These are phyloP conservation scores for Cyclotella choctawhatcheeana DNA, from an alignment of 108 stramenopile genomes.

Conservation along the genomic window DNA sequence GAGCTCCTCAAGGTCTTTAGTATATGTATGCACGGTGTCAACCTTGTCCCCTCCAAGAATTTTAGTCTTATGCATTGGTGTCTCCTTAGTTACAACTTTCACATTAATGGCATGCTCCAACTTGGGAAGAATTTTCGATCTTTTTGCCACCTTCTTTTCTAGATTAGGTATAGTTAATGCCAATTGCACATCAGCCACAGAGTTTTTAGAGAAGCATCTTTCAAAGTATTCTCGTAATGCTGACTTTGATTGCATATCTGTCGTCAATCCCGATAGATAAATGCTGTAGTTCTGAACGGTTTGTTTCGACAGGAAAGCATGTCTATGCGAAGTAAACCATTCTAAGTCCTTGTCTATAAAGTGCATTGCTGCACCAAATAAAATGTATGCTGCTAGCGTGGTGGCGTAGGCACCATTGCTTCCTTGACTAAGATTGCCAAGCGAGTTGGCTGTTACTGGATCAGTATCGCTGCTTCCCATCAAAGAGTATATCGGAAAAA, in stretches of 20 bases:
- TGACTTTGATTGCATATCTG: slow-evolving; percentile 37
- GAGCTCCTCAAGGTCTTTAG: slow-evolving; percentile 37
- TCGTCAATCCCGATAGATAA: slow-evolving; percentile 54
- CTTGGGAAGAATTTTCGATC: slow-evolving; percentile 53
- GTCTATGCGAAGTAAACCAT: slow-evolving; percentile 66
- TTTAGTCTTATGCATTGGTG: slow-evolving; percentile 43
- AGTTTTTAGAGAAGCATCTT: slow-evolving; percentile 40
- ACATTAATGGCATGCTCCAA: slow-evolving; percentile 69
- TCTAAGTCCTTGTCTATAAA: slow-evolving; percentile 59
- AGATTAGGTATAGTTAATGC: slow-evolving; percentile 57
- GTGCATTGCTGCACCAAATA: slow-evolving; percentile 77
- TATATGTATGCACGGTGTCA: slow-evolving; percentile 31
- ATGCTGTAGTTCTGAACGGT: slow-evolving; percentile 55
- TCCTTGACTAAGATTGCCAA: slow-evolving; percentile 55
- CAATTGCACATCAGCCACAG: slow-evolving; percentile 55
- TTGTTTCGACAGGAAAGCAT: slow-evolving; percentile 37
- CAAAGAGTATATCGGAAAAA: slow-evolving; percentile 54
- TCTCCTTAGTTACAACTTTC: slow-evolving; percentile 39
- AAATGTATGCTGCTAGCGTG: slow-evolving; percentile 61
- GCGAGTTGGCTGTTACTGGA: slow-evolving; percentile 31
- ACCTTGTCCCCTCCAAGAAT: slow-evolving; percentile 30
- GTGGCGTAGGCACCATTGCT: slow-evolving; percentile 52
- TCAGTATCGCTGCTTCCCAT: slow-evolving; percentile 35
- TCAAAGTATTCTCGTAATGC: slow-evolving; percentile 55
- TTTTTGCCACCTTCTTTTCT: slow-evolving; percentile 48